Conservation (phyloP, 2,329 filamentous ascomycete genomes). For the Chaetoscypha palmicola region DNA sequence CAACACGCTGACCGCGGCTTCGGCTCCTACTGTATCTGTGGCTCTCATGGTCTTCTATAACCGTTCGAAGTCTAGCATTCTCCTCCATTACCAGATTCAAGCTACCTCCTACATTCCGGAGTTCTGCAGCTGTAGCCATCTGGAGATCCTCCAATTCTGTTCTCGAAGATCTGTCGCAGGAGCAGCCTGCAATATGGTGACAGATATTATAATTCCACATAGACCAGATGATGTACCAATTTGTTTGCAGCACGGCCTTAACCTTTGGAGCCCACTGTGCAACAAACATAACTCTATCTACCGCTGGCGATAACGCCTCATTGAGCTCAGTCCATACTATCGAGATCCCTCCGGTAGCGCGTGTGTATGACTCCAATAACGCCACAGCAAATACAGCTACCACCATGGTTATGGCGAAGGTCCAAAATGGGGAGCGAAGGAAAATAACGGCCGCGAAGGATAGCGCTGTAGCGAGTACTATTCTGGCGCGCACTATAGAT, state of each 20-base stretch:
- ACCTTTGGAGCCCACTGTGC: too few relatives aligned
- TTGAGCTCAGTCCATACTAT: too few relatives aligned
- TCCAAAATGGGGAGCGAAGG: background rate
- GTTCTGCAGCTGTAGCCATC: background rate
- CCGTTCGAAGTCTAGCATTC: background rate
- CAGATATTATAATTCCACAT: background rate
- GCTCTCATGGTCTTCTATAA: background rate
- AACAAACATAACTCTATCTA: too few relatives aligned
- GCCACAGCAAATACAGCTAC: too few relatives aligned
- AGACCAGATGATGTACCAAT: background rate
- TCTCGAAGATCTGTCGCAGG: background rate
- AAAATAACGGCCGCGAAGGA: too few relatives aligned
- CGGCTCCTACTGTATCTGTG: background rate
- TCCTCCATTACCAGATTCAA: background rate
- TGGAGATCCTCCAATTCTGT: background rate
- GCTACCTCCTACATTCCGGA: background rate
- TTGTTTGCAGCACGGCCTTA: too few relatives aligned
- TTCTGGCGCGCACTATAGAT: too few relatives aligned
- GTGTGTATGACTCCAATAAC: too few relatives aligned
- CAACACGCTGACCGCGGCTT: background rate
- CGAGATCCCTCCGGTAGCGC: background rate
- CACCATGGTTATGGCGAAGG: background rate
- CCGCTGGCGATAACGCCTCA: too few relatives aligned
- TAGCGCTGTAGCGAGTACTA: too few relatives aligned
- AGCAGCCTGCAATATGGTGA: slow-evolving; percentile 3